Evolutionary conservation across 2,329 filamentous ascomycete genomes (phyloP).

Genomic region (Calonectria pseudoturangicola): DNA sequence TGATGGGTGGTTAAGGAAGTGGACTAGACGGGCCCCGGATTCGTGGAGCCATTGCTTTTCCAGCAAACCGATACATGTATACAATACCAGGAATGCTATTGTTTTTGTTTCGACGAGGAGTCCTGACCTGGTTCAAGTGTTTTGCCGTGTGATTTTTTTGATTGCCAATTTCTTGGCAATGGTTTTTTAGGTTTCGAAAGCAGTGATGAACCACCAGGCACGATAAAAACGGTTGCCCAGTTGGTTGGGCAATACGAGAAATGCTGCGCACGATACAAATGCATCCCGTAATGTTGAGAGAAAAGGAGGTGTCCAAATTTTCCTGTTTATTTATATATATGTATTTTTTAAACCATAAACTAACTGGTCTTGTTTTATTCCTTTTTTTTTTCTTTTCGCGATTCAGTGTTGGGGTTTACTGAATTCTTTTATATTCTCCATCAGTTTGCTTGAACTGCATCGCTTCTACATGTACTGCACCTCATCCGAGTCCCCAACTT

Average conservation of each 20-base stretch:
- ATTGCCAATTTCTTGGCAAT: neutral
- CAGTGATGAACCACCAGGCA: neutral
- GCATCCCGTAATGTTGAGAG: too few species aligned
- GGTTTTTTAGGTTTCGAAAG: neutral
- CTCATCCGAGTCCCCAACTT: too few species aligned
- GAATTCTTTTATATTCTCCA: too few species aligned
- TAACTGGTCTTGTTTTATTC: too few species aligned
- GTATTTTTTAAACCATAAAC: too few species aligned
- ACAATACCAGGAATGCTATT: slow-evolving; percentile 17
- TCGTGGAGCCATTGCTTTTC: slow-evolving; percentile 31
- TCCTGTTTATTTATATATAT: too few species aligned
- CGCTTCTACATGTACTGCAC: too few species aligned
- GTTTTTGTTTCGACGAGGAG: neutral
- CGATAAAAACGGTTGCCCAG: neutral
- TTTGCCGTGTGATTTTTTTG: neutral
- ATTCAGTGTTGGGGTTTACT: too few species aligned
- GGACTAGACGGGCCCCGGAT: slow-evolving; percentile 35
- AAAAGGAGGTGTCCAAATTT: too few species aligned
- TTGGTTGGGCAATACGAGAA: neutral
- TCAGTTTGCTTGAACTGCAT: too few species aligned
- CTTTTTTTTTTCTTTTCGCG: too few species aligned
- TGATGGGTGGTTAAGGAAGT: slow-evolving; percentile 30
- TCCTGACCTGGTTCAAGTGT: neutral
- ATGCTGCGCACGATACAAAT: too few species aligned
- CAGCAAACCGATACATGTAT: neutral